Evolutionary conservation across 2,329 filamentous ascomycete genomes (phyloP), one percentile per base, ranked within the genome.

Genomic region (Pseudogymnoascus sp.): DNA sequence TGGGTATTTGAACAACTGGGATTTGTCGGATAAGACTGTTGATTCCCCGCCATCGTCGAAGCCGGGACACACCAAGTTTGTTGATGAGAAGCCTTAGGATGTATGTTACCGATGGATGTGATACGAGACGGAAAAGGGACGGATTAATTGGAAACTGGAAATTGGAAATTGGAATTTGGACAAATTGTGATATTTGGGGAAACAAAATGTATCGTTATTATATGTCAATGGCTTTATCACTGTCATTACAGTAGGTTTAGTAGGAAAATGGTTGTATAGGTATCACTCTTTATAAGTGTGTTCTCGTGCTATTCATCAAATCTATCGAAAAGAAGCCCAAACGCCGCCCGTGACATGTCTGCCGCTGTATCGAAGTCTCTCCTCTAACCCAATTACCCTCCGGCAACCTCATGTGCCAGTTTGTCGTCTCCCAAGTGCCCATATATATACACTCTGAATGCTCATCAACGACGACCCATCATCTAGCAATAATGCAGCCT

Each of bases 1-100:
- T 2, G 87, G 88, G 1, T 79, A 87, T 67, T 73, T 91, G 75
- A 92, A 91, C 73, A 75, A 79, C 59, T 91, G 88, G 88, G 80
- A 84, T 68, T 77, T 89, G 64, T 70, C 65, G 2, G 67, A 70
- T 62, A 72, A 72, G 68, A 73, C 72, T 62, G 70, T 72, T 19
- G 44, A 66, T 10, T 63, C 46, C 19, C 64, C 66, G 3, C 68
- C 70, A 19, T 62, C 46, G n/a, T 65, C 67, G 7, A 66, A 67
- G 59, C 17, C 35, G 37, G 72, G 70, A 61, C 66, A 64, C 4
- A 72, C 70, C 5, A 71, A 73, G 66, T 72, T 66, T 60, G 69
- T 72, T 17, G 70, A 74, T 61, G 72, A 74, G 66, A 71, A 73
- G 67, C 46, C 65, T 21, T 60, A 66, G 37, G 66, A 66, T 64